Evolutionary conservation across 2,329 filamentous ascomycete species (phyloP).

Genomic region (Lasiodiplodia gonubiensis): DNA sequence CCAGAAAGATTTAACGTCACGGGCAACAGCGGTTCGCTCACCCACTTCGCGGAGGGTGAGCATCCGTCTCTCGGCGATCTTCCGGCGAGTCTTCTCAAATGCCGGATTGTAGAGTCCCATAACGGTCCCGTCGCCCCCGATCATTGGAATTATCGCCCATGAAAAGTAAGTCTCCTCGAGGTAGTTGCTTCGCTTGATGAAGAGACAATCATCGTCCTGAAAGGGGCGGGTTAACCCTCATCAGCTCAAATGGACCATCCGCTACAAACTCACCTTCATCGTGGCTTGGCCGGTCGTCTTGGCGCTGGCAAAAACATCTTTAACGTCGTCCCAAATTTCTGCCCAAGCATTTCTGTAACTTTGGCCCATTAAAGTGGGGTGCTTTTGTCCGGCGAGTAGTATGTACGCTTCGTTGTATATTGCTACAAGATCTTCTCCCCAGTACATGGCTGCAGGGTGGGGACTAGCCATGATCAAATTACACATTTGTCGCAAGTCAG

Average conservation of each 20-base stretch:
- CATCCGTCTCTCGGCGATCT: constrained; percentile 81
- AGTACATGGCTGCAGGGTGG: constrained; percentile 74
- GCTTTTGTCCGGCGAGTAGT: constrained; percentile 76
- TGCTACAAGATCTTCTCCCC: constrained; percentile 71
- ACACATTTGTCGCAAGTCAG: constrained; percentile 76
- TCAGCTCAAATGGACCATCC: background rate
- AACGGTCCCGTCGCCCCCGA: constrained; percentile 75
- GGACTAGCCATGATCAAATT: constrained; percentile 73
- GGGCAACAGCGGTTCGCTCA: constrained; percentile 74
- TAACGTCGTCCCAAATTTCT: constrained; percentile 76
- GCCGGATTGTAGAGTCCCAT: constrained; percentile 79
- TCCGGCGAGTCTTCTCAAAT: constrained; percentile 80
- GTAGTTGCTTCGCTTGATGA: constrained; percentile 71
- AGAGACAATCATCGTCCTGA: constrained; percentile 74
- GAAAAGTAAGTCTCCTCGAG: constrained; percentile 83
- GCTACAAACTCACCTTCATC: constrained; percentile 62
- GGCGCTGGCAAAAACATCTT: constrained; percentile 71
- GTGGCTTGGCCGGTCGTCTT: constrained; percentile 75
- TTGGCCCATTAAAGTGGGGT: constrained; percentile 76
- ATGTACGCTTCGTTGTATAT: constrained; percentile 78
- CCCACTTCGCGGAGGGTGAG: constrained; percentile 77
- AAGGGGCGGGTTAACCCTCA: background rate
- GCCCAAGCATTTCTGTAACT: constrained; percentile 71
- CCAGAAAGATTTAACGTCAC: constrained; percentile 77
- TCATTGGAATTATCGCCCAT: constrained; percentile 79